Evolutionary conservation across 2,329 filamentous ascomycete species (phyloP).

Genomic region (Fusarium lateritium): DNA sequence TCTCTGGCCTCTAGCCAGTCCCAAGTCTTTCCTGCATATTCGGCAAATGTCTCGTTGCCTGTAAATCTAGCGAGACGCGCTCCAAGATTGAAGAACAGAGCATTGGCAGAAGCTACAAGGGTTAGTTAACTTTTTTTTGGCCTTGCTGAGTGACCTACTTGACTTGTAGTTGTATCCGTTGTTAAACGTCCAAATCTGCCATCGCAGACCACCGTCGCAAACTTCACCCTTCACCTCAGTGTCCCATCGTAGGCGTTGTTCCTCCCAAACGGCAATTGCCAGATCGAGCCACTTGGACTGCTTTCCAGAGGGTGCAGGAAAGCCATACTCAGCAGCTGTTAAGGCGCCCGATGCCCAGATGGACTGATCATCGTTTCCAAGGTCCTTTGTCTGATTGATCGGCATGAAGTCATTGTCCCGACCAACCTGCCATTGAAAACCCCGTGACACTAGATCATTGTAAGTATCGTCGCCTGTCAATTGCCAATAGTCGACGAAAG

Average conservation of each 20-base stretch:
- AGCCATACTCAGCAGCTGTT: slow-evolving; percentile 75
- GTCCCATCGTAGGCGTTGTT: slow-evolving; percentile 62
- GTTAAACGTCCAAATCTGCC: slow-evolving; percentile 83
- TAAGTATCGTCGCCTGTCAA: slow-evolving; percentile 75
- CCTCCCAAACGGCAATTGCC: slow-evolving; percentile 68
- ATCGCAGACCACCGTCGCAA: slow-evolving; percentile 71
- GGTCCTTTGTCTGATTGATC: slow-evolving; percentile 65
- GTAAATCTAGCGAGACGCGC: slow-evolving; percentile 81
- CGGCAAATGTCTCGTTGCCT: slow-evolving; percentile 73
- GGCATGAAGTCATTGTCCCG: slow-evolving; percentile 71
- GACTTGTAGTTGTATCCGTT: slow-evolving; percentile 84
- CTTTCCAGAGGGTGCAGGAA: slow-evolving; percentile 66
- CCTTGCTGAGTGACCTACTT: slow-evolving; percentile 52
- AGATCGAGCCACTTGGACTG: slow-evolving; percentile 74
- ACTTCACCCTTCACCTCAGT: slow-evolving; percentile 62
- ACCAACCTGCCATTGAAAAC: slow-evolving; percentile 71
- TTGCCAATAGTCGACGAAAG: slow-evolving; percentile 78
- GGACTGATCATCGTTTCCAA: slow-evolving; percentile 78
- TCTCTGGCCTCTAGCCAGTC: slow-evolving; percentile 70
- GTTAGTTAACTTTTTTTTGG: fast-evolving
- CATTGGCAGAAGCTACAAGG: slow-evolving; percentile 67
- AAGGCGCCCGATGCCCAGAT: slow-evolving; percentile 80
- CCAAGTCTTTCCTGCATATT: slow-evolving; percentile 73
- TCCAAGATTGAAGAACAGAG: slow-evolving; percentile 74
- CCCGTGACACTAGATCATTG: slow-evolving; percentile 70